Base-by-base conservation (phyloP, 1,284 basidiomycete genomes). In the Nidula niveotomentosa region DNA sequence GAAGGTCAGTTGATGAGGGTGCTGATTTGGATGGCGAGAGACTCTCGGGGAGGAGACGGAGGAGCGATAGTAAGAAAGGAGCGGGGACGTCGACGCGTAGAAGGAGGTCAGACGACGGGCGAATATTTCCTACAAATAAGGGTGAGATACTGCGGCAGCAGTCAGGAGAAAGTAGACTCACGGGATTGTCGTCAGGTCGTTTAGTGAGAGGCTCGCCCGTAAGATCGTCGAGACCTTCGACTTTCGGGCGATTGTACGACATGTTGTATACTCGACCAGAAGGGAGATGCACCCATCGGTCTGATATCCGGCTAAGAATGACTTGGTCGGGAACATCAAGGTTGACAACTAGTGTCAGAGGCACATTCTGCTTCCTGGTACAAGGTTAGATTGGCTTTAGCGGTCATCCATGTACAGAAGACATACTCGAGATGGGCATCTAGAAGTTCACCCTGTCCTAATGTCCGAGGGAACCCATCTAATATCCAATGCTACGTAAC, bases 201-300 rank as follows among this genome's bases (percentile, higher is more conserved):
- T 93, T 93, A 23, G 80, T 87, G 18, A 99, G 79, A 5, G 90
- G 85, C 69, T 99, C 95, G 30, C 95, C 96, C 0, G 96, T 98
- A 56, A 90, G 76, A 68, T 99, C 96, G 76, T 98, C 97, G 56
- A 83, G 79, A 3, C 96, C 96, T 2, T 88, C 78, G 0, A 90
- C 84, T 64, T 90, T 91, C 13, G 97, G 97, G 18, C 86, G 91
- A 71, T 96, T 98, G 75, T 92, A 94, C 12, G 89, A 85, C 65
- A 88, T 82, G 71, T 96, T 97, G 78, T 99, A 99, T 12, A 98
- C 90, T 17, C 97, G 83, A 4, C 97, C 97, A 0, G 93, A 96
- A 1, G 93, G 86, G 1, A 93, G 79, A 70, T 99, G 96, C 4
- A 98, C 86, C 93, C 93, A 98, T 52, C 96, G 90, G 62, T 95